These are phyloP conservation scores for Moricandia moricandioides DNA, from an alignment of 345 rosid species.

Conservation along the genomic window DNA sequence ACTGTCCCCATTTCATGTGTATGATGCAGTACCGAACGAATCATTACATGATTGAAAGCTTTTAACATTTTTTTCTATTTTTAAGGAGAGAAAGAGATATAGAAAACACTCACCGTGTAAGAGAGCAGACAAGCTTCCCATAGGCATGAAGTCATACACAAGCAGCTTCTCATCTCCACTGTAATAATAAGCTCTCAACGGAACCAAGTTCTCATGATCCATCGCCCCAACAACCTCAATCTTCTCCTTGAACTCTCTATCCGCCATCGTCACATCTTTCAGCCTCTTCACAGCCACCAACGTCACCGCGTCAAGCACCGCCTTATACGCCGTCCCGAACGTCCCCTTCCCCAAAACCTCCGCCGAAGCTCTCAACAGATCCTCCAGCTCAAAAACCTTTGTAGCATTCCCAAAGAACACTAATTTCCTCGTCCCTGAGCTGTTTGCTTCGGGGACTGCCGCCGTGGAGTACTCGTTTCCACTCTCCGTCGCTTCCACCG, in stretches of 20 bases:
- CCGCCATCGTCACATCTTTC: constrained; percentile 76
- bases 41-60: too few species aligned
- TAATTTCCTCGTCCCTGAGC: constrained; percentile 50
- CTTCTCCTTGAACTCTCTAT: constrained; percentile 73
- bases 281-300: constrained; percentile 92
- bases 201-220: constrained; percentile 87
- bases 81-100: not conserved
- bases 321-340: constrained; percentile 94
- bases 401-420: constrained; percentile 71
- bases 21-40: too few species aligned
- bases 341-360: constrained; percentile 99
- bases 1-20: too few species aligned
- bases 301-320: constrained; percentile 70
- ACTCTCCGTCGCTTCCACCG: constrained; percentile 47
- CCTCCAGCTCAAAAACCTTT: constrained; percentile 81
- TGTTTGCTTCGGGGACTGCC: constrained; percentile 38
- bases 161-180: constrained; percentile 96
- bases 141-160: constrained; percentile 91
- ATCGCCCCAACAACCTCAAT: constrained; percentile 83
- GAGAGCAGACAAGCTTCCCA: constrained; percentile 98
- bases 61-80: too few species aligned
- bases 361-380: constrained; percentile 91
- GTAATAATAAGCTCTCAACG: constrained; percentile 82
- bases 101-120: constrained; percentile 62
- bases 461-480: constrained; percentile 34